Evolutionary conservation across 768 basidiomycete genomes (phyloP).

Genomic region (Lactarius hengduanensis): DNA sequence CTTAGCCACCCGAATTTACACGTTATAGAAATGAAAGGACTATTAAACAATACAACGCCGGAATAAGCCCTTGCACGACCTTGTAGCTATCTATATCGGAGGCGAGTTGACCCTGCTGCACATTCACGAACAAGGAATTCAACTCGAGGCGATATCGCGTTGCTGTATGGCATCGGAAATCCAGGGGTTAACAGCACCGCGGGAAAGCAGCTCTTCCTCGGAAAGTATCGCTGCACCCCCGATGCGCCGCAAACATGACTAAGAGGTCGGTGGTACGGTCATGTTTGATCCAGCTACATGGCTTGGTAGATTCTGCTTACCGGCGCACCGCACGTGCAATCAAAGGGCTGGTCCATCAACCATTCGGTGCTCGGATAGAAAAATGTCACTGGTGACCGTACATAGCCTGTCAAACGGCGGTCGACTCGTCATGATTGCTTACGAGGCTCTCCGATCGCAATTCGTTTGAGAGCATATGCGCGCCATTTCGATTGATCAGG

Average conservation of each 20-base stretch:
- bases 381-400: slow-evolving; percentile 44
- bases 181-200: slow-evolving; percentile 8
- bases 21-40: neutral
- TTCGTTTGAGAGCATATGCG: slow-evolving; percentile 44
- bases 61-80: neutral
- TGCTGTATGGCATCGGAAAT: slow-evolving; percentile 14
- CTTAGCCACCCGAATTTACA: neutral
- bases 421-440: slow-evolving; percentile 37
- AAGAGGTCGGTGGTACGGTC: neutral
- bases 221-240: slow-evolving; percentile 10
- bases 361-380: slow-evolving; percentile 71
- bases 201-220: slow-evolving; percentile 5
- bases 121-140: neutral
- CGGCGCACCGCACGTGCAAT: slow-evolving; percentile 46
- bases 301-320: slow-evolving; percentile 3
- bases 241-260: slow-evolving; percentile 19
- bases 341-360: slow-evolving; percentile 64
- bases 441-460: slow-evolving; percentile 41
- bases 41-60: neutral
- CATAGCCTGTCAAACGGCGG: slow-evolving; percentile 12
- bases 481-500: slow-evolving; percentile 46
- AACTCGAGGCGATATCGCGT: neutral
- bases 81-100: neutral
- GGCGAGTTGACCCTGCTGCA: neutral
- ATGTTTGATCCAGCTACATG: neutral